Conservation (phyloP, 139 green algal species). For the Coelastrella sp. region DNA sequence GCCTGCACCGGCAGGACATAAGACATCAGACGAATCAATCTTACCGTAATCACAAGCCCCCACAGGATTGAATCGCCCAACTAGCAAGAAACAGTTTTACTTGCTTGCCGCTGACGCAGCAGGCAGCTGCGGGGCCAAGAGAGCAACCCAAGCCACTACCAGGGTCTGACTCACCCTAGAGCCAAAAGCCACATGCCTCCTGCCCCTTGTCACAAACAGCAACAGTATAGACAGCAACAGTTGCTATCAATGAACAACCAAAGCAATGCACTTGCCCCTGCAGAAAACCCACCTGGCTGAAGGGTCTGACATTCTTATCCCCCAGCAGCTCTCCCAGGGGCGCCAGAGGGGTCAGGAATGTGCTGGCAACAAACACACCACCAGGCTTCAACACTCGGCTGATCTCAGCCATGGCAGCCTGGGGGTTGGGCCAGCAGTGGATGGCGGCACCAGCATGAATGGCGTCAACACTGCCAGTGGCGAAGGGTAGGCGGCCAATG, state of each 20-base stretch:
- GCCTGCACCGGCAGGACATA: neutral
- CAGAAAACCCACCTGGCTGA: conserved; percentile 65
- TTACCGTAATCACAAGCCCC: too few relatives aligned
- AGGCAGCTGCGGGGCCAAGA: too few relatives aligned
- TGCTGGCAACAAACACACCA: conserved; percentile 94
- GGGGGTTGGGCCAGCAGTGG: conserved; percentile 91
- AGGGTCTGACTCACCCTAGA: neutral
- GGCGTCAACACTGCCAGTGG: conserved; percentile 82
- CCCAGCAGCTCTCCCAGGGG: conserved; percentile 84
- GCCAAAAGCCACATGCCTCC: neutral
- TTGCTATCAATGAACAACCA: too few relatives aligned
- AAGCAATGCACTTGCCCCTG: too few relatives aligned
- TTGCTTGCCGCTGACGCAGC: too few relatives aligned
- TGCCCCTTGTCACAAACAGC: neutral
- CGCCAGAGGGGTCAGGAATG: conserved; percentile 83
- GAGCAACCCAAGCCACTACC: too few relatives aligned
- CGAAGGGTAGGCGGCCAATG: conserved; percentile 91
- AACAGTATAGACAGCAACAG: too few relatives aligned
- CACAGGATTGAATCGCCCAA: too few relatives aligned
- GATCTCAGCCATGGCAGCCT: conserved; percentile 90
- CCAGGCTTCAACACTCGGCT: conserved; percentile 91
- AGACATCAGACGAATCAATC: neutral
- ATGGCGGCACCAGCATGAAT: conserved; percentile 97
- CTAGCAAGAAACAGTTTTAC: too few relatives aligned
- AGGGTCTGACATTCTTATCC: conserved; percentile 73